Evolutionary conservation across 768 basidiomycete species (phyloP).

Genomic region (Artomyces pyxidatus): DNA sequence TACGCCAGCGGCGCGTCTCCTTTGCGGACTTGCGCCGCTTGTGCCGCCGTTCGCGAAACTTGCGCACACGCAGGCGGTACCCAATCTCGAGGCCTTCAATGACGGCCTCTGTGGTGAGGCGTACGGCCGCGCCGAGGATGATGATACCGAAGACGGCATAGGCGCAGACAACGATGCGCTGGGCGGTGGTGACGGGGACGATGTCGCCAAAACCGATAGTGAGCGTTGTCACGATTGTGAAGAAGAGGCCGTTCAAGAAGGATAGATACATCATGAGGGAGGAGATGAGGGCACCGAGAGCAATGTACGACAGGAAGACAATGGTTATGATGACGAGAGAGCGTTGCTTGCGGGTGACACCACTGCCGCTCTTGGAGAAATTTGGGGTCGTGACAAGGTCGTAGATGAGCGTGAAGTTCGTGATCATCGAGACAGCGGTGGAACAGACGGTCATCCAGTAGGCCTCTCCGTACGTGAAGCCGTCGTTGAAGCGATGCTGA

Average conservation of each 20-base stretch:
- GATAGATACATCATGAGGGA: conserved; percentile 42
- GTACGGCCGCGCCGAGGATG: conserved; percentile 36
- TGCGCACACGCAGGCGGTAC: conserved; percentile 46
- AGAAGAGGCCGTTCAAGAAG: conserved; percentile 75
- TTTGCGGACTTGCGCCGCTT: conserved; percentile 33
- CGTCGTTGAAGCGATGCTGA: conserved; percentile 49
- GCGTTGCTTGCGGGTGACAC: conserved; percentile 73
- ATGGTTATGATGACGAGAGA: conserved; percentile 76
- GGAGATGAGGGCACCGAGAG: conserved; percentile 58
- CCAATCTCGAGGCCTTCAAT: conserved; percentile 65
- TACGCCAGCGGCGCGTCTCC: conserved; percentile 47
- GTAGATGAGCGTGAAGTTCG: conserved; percentile 57
- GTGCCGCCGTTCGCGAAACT: conserved; percentile 38
- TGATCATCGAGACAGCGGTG: conserved; percentile 54
- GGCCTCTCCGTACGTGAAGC: conserved; percentile 57
- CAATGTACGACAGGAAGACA: conserved; percentile 62
- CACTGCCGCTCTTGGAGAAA: conserved; percentile 64
- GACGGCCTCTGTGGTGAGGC: conserved; percentile 44
- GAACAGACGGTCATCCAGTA: conserved; percentile 79
- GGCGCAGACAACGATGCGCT: conserved; percentile 51
- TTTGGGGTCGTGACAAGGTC: conserved; percentile 54
- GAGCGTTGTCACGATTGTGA: conserved; percentile 66
- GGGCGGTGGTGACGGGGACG: conserved; percentile 37
- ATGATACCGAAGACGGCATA: conserved; percentile 56
- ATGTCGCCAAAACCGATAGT: conserved; percentile 72